Percentiles rank a stretch among this genome's conserved stretches.
Conservation (phyloP, 495 filamentous ascomycete species). For the Penicillium argentinense region DNA sequence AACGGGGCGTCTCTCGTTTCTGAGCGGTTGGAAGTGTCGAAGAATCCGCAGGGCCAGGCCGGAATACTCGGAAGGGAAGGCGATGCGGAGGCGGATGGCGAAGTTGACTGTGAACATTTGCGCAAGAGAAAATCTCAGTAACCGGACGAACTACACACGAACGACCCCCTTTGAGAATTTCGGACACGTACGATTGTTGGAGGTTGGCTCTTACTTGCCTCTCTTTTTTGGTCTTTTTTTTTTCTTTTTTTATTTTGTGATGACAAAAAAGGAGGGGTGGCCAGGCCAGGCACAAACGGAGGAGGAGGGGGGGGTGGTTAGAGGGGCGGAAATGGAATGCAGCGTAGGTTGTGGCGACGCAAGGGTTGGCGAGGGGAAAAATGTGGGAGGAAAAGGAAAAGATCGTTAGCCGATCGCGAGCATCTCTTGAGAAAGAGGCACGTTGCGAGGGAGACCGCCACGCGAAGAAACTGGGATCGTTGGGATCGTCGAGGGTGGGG, state of each 20-base stretch:
- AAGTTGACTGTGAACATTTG: constrained; percentile 28
- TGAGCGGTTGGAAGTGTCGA: constrained; percentile 4
- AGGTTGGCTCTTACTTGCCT: constrained; percentile 4
- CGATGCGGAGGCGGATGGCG: constrained; percentile 23
- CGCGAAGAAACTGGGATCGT: constrained; percentile 13
- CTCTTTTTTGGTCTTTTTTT: neutral
- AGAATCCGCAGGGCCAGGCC: constrained; percentile 19
- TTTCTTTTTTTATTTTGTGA: neutral
- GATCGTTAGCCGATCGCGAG: constrained; percentile 23
- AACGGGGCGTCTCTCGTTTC: constrained; percentile 18
- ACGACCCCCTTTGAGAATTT: constrained; percentile 1
- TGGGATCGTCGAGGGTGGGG: constrained; percentile 16
- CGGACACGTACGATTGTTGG: constrained; percentile 24
- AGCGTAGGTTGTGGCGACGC: constrained; percentile 14
- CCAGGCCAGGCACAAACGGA: too few relatives aligned
- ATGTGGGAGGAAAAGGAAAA: constrained; percentile 20
- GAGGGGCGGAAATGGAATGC: constrained; percentile 14
- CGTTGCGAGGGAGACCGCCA: constrained; percentile 11
- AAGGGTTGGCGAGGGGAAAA: constrained; percentile 18
- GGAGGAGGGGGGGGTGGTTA: constrained; percentile 1
- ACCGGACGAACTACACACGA: constrained; percentile 5
- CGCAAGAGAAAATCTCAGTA: constrained; percentile 9
- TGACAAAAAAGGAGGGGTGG: constrained; percentile 3
- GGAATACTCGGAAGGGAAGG: constrained; percentile 16
- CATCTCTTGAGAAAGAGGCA: constrained; percentile 15